A percentile compares a stretch with the other conserved stretches of the same genome.
These are phyloP conservation scores for Aspergillus brasiliensis DNA, from an alignment of 2,329 filamentous ascomycete species.

Conservation along the genomic window DNA sequence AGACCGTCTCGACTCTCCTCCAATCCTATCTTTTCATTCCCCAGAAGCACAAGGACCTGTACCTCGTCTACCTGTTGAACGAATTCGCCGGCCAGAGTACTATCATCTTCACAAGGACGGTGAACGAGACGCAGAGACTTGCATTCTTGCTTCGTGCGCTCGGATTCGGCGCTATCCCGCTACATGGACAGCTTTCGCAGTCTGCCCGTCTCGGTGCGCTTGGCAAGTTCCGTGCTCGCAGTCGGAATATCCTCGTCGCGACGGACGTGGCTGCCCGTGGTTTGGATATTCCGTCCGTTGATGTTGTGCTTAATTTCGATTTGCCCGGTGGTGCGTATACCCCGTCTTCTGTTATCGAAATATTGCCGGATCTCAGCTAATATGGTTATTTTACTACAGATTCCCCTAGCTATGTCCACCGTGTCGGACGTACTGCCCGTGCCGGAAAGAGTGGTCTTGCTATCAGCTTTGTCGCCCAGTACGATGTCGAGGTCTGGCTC, in stretches of 20 bases:
- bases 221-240: conserved; percentile 81
- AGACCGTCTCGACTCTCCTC: conserved; percentile 85
- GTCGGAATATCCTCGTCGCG: conserved; percentile 81
- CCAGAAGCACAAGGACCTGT: conserved; percentile 83
- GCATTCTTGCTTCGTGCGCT: conserved; percentile 80
- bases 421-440: conserved; percentile 83
- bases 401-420: conserved; percentile 84
- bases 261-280: conserved; percentile 93
- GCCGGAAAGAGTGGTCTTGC: conserved; percentile 83
- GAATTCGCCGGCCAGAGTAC: conserved; percentile 82
- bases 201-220: conserved; percentile 82
- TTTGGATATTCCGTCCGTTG: conserved; percentile 89
- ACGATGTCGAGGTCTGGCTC: conserved; percentile 78
- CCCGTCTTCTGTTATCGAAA: neutral
- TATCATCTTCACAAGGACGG: conserved; percentile 90
- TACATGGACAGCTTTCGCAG: conserved; percentile 91
- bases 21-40: conserved; percentile 88
- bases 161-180: conserved; percentile 85
- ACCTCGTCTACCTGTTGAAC: conserved; percentile 82
- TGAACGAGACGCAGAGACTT: conserved; percentile 85
- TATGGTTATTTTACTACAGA: neutral
- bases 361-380: neutral
- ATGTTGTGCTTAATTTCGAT: conserved; percentile 84
- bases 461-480: conserved; percentile 81
- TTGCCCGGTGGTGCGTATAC: conserved; percentile 67